These are phyloP conservation scores for Leishmania martiniquensis DNA, from an alignment of 208 protist species.

Conservation along the genomic window DNA sequence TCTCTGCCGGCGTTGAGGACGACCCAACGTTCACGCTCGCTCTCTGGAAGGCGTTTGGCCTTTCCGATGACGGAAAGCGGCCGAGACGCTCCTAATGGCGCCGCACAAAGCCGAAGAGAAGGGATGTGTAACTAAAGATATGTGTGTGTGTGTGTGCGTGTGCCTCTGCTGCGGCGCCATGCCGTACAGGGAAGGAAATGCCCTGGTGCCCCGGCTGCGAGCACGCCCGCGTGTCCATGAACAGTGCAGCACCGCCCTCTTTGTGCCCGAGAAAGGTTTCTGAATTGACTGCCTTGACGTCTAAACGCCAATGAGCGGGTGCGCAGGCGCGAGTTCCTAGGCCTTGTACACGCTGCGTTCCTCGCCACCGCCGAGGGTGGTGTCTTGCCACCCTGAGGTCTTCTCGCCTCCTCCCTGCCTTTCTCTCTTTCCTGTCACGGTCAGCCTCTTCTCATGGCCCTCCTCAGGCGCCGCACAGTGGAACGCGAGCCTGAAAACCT, in stretches of 20 bases:
- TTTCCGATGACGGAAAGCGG: slow-evolving; percentile 41
- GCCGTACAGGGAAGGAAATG: not conserved
- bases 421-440: not conserved
- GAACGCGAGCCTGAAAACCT: too few relatives aligned
- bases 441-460: not conserved
- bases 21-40: slow-evolving; percentile 83
- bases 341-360: not conserved
- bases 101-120: not conserved
- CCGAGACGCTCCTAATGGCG: not conserved
- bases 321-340: not conserved
- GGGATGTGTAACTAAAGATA: not conserved
- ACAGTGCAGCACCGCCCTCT: not conserved
- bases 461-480: not conserved
- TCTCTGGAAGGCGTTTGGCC: slow-evolving; percentile 77
- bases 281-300: not conserved
- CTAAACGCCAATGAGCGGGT: not conserved
- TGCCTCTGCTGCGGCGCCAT: not conserved
- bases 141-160: too few relatives aligned
- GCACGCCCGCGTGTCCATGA: not conserved
- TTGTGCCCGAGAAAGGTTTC: not conserved
- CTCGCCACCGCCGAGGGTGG: not conserved
- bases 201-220: not conserved
- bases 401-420: not conserved
- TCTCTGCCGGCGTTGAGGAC: slow-evolving; percentile 77
- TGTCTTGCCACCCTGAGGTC: not conserved